Evolutionary conservation across 208 protist species (phyloP).

Genomic region (Crithidia mellificae): DNA sequence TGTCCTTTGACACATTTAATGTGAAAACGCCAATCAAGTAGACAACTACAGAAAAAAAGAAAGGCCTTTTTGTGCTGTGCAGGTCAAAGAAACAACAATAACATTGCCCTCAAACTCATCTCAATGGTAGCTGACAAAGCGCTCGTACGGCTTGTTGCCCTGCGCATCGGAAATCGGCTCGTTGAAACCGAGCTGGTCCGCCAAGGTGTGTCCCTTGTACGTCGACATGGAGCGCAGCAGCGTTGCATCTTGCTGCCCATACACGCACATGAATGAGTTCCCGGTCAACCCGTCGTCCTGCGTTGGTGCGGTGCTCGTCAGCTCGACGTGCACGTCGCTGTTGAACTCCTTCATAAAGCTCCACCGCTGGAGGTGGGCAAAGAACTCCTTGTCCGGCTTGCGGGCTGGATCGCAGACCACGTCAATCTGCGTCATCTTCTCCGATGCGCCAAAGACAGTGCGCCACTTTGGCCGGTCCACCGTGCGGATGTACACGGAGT

Average conservation of each 20-base stretch:
- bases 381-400: constrained; percentile 56
- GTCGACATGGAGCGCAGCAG: constrained; percentile 65
- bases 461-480: constrained; percentile 75
- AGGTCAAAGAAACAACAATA: too few species aligned
- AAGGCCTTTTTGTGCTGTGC: too few species aligned
- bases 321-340: constrained; percentile 84
- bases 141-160: constrained; percentile 48
- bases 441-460: constrained; percentile 52
- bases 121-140: constrained; percentile 37
- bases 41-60: constrained; percentile 29
- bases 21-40: neutral
- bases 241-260: constrained; percentile 52
- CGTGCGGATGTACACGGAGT: constrained; percentile 71
- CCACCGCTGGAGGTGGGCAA: constrained; percentile 77
- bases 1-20: neutral
- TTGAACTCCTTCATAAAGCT: constrained; percentile 88
- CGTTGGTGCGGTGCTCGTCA: constrained; percentile 42
- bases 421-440: constrained; percentile 87
- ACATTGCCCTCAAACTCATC: too few species aligned
- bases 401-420: constrained; percentile 45
- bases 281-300: constrained; percentile 10
- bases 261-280: constrained; percentile 64
- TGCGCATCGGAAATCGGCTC: constrained; percentile 67
- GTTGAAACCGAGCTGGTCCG: constrained; percentile 71
- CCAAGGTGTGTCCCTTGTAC: constrained; percentile 59